These are phyloP conservation scores for Cordyceps cateniannulata DNA, from an alignment of 2,329 filamentous ascomycete genomes.

Conservation along the genomic window DNA sequence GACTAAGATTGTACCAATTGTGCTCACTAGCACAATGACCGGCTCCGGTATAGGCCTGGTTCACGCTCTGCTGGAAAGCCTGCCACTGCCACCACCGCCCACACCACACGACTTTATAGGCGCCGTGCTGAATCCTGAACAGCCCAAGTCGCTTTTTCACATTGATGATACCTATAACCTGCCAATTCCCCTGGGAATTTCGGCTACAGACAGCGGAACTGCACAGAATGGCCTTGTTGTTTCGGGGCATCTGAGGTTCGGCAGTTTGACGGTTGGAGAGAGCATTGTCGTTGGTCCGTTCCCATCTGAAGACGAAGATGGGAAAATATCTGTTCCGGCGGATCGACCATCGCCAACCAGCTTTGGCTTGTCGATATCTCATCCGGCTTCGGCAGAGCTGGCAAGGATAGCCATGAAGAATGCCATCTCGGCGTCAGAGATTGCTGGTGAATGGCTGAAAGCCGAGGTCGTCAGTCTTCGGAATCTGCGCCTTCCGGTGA, in stretches of 20 bases:
- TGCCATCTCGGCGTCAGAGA: constrained; percentile 43
- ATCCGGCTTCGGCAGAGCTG: constrained; percentile 48
- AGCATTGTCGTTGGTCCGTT: constrained; percentile 76
- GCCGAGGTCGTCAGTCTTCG: constrained; percentile 81
- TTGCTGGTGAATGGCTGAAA: constrained; percentile 67
- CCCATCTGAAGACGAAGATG: constrained; percentile 47
- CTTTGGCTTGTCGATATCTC: constrained; percentile 45
- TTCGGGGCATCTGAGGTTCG: constrained; percentile 77
- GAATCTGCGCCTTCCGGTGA: constrained; percentile 78
- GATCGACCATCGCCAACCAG: constrained; percentile 41
- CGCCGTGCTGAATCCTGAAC: constrained; percentile 49
- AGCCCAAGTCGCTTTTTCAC: constrained; percentile 67
- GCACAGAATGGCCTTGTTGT: constrained; percentile 61
- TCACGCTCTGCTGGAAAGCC: constrained; percentile 70
- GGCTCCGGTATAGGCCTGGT: constrained; percentile 75
- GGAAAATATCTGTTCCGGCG: constrained; percentile 31
- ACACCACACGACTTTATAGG: constrained; percentile 50
- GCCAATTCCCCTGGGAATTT: constrained; percentile 47
- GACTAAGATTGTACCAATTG: constrained; percentile 64
- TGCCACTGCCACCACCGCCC: constrained; percentile 61
- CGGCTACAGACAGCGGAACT: constrained; percentile 14
- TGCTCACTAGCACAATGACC: constrained; percentile 81
- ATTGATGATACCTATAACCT: constrained; percentile 85
- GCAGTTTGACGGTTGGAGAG: constrained; percentile 70
- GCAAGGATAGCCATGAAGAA: constrained; percentile 47